A percentile compares a stretch with the other conserved stretches of the same genome.
Evolutionary conservation across 345 rosid genomes (phyloP).

Genomic region (Gossypium australe): DNA sequence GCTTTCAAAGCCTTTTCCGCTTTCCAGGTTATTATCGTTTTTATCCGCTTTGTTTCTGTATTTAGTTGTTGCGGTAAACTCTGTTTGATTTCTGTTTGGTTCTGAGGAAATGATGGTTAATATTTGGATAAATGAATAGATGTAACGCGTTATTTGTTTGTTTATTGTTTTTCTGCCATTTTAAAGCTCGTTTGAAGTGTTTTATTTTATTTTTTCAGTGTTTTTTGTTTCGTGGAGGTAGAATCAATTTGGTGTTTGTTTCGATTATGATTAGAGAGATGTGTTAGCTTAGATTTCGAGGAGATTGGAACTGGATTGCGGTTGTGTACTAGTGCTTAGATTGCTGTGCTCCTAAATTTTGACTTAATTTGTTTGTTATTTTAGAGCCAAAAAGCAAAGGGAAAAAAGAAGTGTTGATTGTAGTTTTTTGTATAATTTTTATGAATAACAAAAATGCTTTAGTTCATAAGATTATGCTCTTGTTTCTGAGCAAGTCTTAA

Average conservation of each 20-base stretch:
- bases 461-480: background rate
- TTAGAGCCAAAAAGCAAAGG: background rate
- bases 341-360: background rate
- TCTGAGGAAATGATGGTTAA: background rate
- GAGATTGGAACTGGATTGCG: background rate
- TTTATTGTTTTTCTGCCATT: background rate
- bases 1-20: conserved; percentile 13
- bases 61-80: background rate
- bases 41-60: background rate
- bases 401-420: background rate
- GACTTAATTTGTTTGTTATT: background rate
- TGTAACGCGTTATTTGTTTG: background rate
- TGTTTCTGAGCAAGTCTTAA: background rate
- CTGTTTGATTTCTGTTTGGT: conserved; percentile 5
- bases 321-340: background rate
- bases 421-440: background rate
- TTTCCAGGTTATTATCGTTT: conserved; percentile 17
- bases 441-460: background rate
- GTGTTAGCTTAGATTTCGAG: background rate
- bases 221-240: background rate
- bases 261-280: background rate
- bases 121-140: background rate
- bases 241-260: background rate
- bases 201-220: background rate
- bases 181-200: background rate